These are phyloP conservation scores for Phytophthora quininea DNA, from an alignment of 352 stramenopile genomes.

Conservation along the genomic window DNA sequence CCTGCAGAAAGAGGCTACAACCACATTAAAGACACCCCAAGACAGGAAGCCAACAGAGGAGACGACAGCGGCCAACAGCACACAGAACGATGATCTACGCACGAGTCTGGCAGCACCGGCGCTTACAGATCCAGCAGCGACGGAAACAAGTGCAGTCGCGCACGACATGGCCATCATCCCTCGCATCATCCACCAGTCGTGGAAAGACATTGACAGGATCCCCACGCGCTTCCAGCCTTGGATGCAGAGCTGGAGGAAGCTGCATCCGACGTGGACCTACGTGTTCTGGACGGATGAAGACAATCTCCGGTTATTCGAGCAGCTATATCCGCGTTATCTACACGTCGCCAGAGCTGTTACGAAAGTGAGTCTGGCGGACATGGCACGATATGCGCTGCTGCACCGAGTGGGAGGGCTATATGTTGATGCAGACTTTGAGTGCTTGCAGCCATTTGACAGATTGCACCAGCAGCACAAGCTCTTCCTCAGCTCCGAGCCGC, in stretches of 20 bases:
- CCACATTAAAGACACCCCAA: not conserved
- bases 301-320: constrained; percentile 57
- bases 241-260: constrained; percentile 57
- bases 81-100: not conserved
- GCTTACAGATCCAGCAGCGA: not conserved
- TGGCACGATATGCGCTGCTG: constrained; percentile 61
- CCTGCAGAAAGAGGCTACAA: not conserved
- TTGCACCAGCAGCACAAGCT: constrained; percentile 37
- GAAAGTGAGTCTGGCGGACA: constrained; percentile 58
- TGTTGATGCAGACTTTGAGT: constrained; percentile 64
- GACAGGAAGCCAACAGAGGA: not conserved
- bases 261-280: constrained; percentile 54
- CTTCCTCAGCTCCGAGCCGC: constrained; percentile 57
- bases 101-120: not conserved
- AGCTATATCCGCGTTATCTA: constrained; percentile 52
- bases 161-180: constrained; percentile 31
- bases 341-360: constrained; percentile 40
- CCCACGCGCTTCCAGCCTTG: constrained; percentile 54
- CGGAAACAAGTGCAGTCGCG: not conserved
- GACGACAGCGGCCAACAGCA: not conserved
- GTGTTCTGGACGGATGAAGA: constrained; percentile 67
- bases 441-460: constrained; percentile 41
- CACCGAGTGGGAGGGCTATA: constrained; percentile 59
- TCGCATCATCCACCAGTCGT: constrained; percentile 63
- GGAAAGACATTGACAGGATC: constrained; percentile 48